Percentiles rank a stretch among this genome's conserved stretches.
These are phyloP conservation scores for Prunus mume DNA, from an alignment of 306 rosid species.

Conservation along the genomic window DNA sequence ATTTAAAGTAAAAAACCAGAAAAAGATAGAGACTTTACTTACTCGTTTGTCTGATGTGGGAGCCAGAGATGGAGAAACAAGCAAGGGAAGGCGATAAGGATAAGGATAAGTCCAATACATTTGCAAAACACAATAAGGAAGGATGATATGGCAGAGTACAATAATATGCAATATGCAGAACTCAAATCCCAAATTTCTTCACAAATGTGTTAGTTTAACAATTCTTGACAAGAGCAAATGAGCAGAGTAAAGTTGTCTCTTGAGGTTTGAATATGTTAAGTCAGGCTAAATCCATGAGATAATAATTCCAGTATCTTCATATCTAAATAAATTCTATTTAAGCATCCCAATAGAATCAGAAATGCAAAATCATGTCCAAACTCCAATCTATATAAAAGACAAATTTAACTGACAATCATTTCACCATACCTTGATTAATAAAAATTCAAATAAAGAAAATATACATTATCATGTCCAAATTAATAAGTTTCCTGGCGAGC, in stretches of 20 bases:
- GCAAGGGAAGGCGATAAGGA: no score
- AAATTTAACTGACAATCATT: not conserved
- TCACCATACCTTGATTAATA: not conserved
- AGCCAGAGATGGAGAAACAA: no score
- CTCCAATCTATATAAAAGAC: not conserved
- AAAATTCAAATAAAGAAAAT: not conserved
- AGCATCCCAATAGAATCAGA: not conserved
- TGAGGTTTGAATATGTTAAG: not conserved
- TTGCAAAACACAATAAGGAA: no score
- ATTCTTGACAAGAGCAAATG: no score
- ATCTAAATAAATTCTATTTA: no score
- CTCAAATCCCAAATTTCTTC: not conserved
- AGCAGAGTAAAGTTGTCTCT: no score
- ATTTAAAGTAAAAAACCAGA: not conserved
- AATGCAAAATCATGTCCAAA: not conserved
- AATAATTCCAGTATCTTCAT: not conserved
- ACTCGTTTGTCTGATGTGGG: not conserved
- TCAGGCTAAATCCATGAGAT: not conserved
- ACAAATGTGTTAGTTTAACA: not conserved
- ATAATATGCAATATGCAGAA: not conserved
- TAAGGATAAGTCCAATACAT: no score
- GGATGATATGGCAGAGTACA: no score
- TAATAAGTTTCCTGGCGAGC: no score
- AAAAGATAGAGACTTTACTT: not conserved
- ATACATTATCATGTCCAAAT: constrained; percentile 46